Evolutionary conservation across 371 early-diverging fungal genomes (phyloP).

Genomic region (Mortierella sp.): DNA sequence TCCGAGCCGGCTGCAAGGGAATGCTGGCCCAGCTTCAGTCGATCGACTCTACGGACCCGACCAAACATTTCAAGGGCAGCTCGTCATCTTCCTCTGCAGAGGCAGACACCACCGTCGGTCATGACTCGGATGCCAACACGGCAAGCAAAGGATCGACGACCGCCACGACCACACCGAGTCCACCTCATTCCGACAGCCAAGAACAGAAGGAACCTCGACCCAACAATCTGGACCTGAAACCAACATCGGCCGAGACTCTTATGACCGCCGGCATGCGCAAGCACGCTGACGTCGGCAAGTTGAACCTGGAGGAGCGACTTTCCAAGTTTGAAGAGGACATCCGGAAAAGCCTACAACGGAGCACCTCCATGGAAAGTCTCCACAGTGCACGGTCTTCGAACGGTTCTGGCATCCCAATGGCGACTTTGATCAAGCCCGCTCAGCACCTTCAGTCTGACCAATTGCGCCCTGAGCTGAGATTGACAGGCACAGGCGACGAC

Average conservation of each 20-base stretch:
- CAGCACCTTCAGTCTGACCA: slow-evolving; percentile 17
- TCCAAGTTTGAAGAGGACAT: slow-evolving; percentile 50
- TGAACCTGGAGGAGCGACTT: slow-evolving; percentile 47
- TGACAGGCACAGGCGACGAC: slow-evolving; percentile 24
- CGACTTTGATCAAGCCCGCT: slow-evolving; percentile 23
- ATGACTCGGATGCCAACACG: slow-evolving; percentile 33
- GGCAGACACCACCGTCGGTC: slow-evolving; percentile 43
- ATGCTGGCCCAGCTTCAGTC: slow-evolving; percentile 42
- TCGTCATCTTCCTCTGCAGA: slow-evolving; percentile 49
- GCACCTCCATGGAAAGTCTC: slow-evolving; percentile 44
- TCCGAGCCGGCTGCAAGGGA: slow-evolving; percentile 39
- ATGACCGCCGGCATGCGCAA: slow-evolving; percentile 29
- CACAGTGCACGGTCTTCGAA: slow-evolving; percentile 48
- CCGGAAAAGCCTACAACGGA: slow-evolving; percentile 41
- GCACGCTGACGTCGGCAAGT: slow-evolving; percentile 13
- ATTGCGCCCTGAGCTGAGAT: slow-evolving; percentile 29
- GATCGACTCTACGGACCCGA: slow-evolving; percentile 10
- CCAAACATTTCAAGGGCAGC: slow-evolving; percentile 25
- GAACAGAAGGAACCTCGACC: slow-evolving; percentile 13
- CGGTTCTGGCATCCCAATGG: slow-evolving; percentile 33
- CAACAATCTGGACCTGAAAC: slow-evolving; percentile 31
- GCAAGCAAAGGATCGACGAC: slow-evolving; percentile 14
- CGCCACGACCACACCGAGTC: slow-evolving; percentile 19
- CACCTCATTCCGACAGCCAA: slow-evolving; percentile 4
- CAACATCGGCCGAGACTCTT: slow-evolving; percentile 47